These are phyloP conservation scores for Starmerella apis DNA, from an alignment of 805 yeast genomes.

Conservation along the genomic window DNA sequence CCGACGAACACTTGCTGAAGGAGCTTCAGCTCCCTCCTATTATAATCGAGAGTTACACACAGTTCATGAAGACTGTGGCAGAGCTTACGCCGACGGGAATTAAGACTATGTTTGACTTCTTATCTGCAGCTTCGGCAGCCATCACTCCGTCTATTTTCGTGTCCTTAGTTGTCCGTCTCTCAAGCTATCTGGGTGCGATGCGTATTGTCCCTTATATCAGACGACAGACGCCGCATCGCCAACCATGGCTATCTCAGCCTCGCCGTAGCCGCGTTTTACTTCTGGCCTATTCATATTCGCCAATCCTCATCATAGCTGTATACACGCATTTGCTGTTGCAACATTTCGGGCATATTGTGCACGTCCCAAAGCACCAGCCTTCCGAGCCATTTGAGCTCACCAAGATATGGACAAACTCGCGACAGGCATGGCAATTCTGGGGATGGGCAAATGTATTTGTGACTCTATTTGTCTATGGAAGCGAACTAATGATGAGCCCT, in stretches of 20 bases:
- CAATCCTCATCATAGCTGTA: constrained; percentile 87
- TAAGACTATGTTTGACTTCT: constrained; percentile 36
- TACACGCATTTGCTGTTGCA: constrained; percentile 90
- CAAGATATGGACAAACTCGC: constrained; percentile 33
- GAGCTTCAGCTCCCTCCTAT: constrained; percentile 33
- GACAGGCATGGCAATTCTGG: constrained; percentile 85
- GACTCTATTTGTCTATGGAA: constrained; percentile 65
- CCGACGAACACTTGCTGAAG: constrained; percentile 1
- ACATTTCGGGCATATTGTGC: constrained; percentile 36
- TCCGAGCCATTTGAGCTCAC: constrained; percentile 9
- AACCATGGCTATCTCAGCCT: constrained; percentile 10
- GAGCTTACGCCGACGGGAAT: constrained; percentile 35
- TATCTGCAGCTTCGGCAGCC: constrained; percentile 45
- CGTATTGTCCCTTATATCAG: constrained; percentile 73
- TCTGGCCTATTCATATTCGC: constrained; percentile 76
- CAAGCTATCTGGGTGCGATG: constrained; percentile 82
- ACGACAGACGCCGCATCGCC: constrained; percentile 17
- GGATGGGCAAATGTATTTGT: constrained; percentile 87
- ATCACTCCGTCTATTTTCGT: constrained; percentile 71
- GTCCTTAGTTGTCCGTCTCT: constrained; percentile 72
- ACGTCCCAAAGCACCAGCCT: constrained; percentile 7
- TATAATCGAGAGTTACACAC: constrained; percentile 33
- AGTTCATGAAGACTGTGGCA: constrained; percentile 32
- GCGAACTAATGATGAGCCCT: constrained; percentile 44
- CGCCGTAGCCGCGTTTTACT: constrained; percentile 20